Evolutionary conservation across 257 asterid genomes (phyloP).

Genomic region (Solanum clarkiae): DNA sequence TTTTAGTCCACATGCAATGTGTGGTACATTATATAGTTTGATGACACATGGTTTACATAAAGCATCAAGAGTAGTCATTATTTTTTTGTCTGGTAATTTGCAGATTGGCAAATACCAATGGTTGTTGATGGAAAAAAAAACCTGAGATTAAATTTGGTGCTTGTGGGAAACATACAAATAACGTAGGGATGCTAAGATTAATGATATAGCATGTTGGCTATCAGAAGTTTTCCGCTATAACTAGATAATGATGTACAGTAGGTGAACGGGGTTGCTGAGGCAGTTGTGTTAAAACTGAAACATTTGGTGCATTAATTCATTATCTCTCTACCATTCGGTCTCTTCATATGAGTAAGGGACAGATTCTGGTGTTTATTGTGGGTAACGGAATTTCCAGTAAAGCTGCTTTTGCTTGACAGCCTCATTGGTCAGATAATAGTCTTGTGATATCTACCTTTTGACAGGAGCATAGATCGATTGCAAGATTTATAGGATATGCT

Average conservation of each 20-base stretch:
- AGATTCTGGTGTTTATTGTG: not conserved
- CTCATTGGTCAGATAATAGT: not conserved
- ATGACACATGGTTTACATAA: not conserved
- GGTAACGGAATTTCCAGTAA: not conserved
- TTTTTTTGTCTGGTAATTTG: not conserved
- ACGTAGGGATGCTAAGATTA: not conserved
- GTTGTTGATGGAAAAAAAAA: not conserved
- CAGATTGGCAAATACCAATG: not conserved
- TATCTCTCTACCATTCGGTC: not conserved
- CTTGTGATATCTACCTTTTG: not conserved
- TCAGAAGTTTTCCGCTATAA: not conserved
- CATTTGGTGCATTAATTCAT: not conserved
- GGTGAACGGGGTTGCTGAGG: not conserved
- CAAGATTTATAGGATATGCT: constrained; percentile 90
- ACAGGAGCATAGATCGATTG: constrained; percentile 83
- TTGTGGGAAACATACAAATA: not conserved
- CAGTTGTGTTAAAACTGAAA: not conserved
- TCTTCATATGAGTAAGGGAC: not conserved
- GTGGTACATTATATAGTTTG: not conserved
- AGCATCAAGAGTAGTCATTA: not conserved
- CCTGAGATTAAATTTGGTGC: not conserved
- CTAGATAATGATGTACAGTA: not conserved
- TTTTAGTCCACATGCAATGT: not conserved
- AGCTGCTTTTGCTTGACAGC: not conserved
- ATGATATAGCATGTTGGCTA: not conserved